Evolutionary conservation across 139 green algal genomes (phyloP).

Genomic region (Ettlia oleoabundans): DNA sequence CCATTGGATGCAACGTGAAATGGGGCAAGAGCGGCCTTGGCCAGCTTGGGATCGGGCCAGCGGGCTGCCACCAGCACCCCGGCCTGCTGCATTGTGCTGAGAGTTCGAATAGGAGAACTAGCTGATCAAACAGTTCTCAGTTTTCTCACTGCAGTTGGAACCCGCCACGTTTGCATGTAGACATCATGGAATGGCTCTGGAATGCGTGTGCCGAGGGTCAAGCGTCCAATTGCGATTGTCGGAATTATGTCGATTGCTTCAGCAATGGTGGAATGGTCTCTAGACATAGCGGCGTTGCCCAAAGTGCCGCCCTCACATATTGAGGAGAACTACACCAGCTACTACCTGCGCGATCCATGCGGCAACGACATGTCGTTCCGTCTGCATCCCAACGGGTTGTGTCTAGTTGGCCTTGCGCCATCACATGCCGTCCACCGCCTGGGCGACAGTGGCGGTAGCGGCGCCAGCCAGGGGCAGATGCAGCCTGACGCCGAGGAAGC

Average conservation of each 20-base stretch:
- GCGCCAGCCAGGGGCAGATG: background rate
- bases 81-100: background rate
- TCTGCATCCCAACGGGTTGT: conserved; percentile 23
- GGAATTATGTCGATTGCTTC: too few species aligned
- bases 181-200: too few species aligned
- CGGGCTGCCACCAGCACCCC: conserved; percentile 27
- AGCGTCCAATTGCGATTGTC: too few species aligned
- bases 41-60: conserved; percentile 42
- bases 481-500: background rate
- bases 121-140: background rate
- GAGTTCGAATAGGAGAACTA: background rate
- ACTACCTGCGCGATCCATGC: background rate
- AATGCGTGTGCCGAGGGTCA: too few species aligned
- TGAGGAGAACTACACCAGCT: conserved; percentile 11
- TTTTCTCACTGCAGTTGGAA: background rate
- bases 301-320: background rate
- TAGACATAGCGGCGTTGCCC: background rate
- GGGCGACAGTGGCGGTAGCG: background rate
- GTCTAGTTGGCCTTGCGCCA: conserved; percentile 3
- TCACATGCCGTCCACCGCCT: conserved; percentile 4
- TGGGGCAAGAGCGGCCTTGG: conserved; percentile 36
- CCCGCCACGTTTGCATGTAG: too few species aligned
- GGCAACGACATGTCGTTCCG: conserved; percentile 14
- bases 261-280: conserved; percentile 16
- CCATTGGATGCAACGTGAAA: conserved; percentile 43